These are phyloP conservation scores for Pestalotiopsis sp. DNA, from an alignment of 2,329 filamentous ascomycete species.

Conservation along the genomic window DNA sequence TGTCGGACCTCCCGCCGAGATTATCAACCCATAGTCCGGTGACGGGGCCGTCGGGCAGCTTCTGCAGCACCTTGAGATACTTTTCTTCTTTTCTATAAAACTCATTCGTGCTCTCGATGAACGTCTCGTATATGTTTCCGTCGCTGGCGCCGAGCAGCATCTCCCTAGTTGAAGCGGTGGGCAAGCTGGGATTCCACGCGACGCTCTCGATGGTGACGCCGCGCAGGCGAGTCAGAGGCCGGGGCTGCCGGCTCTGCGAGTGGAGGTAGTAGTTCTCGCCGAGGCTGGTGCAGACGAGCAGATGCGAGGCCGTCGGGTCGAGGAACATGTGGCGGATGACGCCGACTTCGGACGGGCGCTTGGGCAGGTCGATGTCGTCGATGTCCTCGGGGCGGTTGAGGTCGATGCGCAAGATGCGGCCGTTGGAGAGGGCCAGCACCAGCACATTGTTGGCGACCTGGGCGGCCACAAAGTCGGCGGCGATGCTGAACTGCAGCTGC, in stretches of 20 bases:
- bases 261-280: constrained; percentile 99
- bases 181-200: constrained; percentile 92
- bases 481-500: constrained; percentile 90
- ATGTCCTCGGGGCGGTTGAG: constrained; percentile 93
- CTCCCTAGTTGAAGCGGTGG: constrained; percentile 91
- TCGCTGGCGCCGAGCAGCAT: constrained; percentile 92
- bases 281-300: constrained; percentile 86
- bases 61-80: constrained; percentile 83
- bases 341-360: constrained; percentile 87
- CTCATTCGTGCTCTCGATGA: constrained; percentile 90
- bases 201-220: constrained; percentile 87
- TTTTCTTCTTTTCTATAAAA: constrained; percentile 96
- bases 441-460: constrained; percentile 98
- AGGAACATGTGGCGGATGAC: constrained; percentile 96
- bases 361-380: constrained; percentile 96
- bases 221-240: constrained; percentile 78
- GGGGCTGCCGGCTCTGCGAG: constrained; percentile 87
- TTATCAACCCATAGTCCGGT: constrained; percentile 85
- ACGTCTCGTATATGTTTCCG: constrained; percentile 92
- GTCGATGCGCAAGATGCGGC: constrained; percentile 91
- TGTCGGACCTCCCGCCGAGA: constrained; percentile 68
- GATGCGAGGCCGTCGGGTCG: constrained; percentile 92
- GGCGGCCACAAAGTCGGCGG: constrained; percentile 92
- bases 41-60: constrained; percentile 78
- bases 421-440: constrained; percentile 87